Base-by-base conservation (phyloP, 352 stramenopile genomes). In the Globisporangium irregulare region DNA sequence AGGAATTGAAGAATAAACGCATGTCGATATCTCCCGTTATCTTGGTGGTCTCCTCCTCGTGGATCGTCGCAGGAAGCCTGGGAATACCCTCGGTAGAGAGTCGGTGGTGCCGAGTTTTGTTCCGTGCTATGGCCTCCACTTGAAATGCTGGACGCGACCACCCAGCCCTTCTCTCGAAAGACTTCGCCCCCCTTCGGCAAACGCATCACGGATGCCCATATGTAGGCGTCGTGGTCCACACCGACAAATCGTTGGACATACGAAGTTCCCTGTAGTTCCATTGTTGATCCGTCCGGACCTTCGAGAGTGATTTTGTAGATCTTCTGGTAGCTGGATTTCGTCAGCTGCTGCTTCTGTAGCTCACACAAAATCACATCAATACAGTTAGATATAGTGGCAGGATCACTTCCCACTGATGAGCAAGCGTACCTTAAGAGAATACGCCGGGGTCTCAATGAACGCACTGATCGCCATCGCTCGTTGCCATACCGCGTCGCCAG, bases 391-490 rank as follows among this genome's bases (percentile, higher is more conserved):
- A 12, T 57, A n/a, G 9, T 38, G 34, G 10, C 8, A 38, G 8
- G 34, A 38, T 38, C 34, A 38, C 34, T 14, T 14, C 10, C 34
- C 9, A 56, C 50, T 20, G 50, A 32, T 18, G 22, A 56, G 12
- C 6, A 12, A 36, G 3, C 22, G 24, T 9, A 57, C 51, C 51
- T 57, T 25, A 2, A 57, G 27, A 25, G 51, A 57, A 25, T n/a
- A 57, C 51, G 10, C n/a, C 3, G 51, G 51, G n/a, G 51, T 57
- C 10, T 57, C 9, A 24, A 57, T 57, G n/a, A 57, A 24, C 10
- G 51, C 22, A 14, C 22, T 57, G 24, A 57, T 32, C 15, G 73
- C 0, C 60, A 76, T 24, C 67, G 65, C 18, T 59, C 57, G 20
- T 54, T 27, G 27, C 55, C 66, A 15, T 22, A n/a, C 6, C 36